Evolutionary conservation across 169 alveolate genomes (phyloP).

Genomic region (Cryptosporidium andersoni): DNA sequence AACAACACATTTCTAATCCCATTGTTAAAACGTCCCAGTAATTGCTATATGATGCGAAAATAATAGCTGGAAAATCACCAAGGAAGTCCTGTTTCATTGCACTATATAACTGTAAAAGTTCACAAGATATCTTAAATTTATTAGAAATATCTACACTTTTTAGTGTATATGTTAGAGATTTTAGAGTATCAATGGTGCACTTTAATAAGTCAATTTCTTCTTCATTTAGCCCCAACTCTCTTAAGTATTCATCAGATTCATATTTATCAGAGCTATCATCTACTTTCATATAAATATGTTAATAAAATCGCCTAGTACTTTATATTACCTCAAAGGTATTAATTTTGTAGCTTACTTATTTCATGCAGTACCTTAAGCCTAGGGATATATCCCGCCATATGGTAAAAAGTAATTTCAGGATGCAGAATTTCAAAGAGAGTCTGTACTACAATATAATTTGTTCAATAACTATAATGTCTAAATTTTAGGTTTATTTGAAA

Average conservation of each 20-base stretch:
- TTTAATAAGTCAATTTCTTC: conserved; percentile 24
- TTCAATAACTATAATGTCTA: no score
- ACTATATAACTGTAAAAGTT: conserved; percentile 15
- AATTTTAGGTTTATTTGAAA: no score
- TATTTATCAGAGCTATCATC: neutral
- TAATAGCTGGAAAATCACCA: conserved; percentile 29
- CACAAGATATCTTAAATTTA: conserved; percentile 16
- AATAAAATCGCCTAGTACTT: no score
- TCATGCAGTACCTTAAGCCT: no score
- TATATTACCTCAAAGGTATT: no score
- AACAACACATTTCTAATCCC: conserved; percentile 32
- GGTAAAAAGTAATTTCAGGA: no score
- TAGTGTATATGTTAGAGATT: conserved; percentile 10
- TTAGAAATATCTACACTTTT: neutral
- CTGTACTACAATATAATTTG: no score
- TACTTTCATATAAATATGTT: no score
- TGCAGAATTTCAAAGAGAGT: no score
- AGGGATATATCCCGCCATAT: no score
- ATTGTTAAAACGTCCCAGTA: conserved; percentile 46
- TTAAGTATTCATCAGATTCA: conserved; percentile 15
- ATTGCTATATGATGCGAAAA: neutral
- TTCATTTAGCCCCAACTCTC: conserved; percentile 22
- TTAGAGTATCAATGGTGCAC: conserved; percentile 26
- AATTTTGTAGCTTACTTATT: no score
- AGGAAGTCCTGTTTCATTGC: conserved; percentile 55